phyloP scores from a whole-genome alignment of 1,284 basidiomycete species.

The Leccinum ponderosum region DNA sequence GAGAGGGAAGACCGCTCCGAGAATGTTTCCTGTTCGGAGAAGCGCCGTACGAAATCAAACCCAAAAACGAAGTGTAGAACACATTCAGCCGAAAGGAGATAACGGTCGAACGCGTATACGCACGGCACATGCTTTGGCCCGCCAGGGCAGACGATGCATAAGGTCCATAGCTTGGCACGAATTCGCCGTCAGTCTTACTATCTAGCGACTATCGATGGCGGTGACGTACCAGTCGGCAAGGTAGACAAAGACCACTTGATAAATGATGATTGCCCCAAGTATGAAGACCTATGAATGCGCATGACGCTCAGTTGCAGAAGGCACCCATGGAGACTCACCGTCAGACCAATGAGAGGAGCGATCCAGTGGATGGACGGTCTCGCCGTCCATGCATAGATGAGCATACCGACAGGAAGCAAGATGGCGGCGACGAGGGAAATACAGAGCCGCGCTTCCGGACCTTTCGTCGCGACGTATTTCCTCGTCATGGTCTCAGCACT shows the following conservation, averaged over 20 bases:
- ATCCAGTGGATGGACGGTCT: slow-evolving; percentile 39
- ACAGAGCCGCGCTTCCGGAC: slow-evolving; percentile 65
- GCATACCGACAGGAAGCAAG: slow-evolving; percentile 52
- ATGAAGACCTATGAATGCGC: slow-evolving; percentile 45
- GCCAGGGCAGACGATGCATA: slow-evolving; percentile 80
- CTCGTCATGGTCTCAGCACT: slow-evolving; percentile 15
- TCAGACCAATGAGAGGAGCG: slow-evolving; percentile 44
- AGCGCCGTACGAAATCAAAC: background rate
- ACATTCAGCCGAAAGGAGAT: slow-evolving; percentile 6
- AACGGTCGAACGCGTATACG: slow-evolving; percentile 21
- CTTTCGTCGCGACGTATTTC: slow-evolving; percentile 41
- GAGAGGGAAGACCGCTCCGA: slow-evolving; percentile 61
- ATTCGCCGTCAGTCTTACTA: slow-evolving; percentile 1
- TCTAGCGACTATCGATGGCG: background rate
- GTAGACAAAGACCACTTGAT: slow-evolving; percentile 68
- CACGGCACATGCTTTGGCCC: slow-evolving; percentile 72
- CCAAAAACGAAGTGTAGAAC: slow-evolving; percentile 14
- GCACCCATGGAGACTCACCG: slow-evolving; percentile 31
- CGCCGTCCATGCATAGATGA: slow-evolving; percentile 50
- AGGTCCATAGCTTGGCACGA: slow-evolving; percentile 54
- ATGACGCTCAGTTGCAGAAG: background rate
- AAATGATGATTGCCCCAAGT: slow-evolving; percentile 59
- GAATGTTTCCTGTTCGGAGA: slow-evolving; percentile 50
- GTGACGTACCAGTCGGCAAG: slow-evolving; percentile 66
- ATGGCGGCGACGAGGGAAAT: slow-evolving; percentile 55